Conservation (phyloP, 208 protist genomes). For the Crithidia fasciculata region DNA sequence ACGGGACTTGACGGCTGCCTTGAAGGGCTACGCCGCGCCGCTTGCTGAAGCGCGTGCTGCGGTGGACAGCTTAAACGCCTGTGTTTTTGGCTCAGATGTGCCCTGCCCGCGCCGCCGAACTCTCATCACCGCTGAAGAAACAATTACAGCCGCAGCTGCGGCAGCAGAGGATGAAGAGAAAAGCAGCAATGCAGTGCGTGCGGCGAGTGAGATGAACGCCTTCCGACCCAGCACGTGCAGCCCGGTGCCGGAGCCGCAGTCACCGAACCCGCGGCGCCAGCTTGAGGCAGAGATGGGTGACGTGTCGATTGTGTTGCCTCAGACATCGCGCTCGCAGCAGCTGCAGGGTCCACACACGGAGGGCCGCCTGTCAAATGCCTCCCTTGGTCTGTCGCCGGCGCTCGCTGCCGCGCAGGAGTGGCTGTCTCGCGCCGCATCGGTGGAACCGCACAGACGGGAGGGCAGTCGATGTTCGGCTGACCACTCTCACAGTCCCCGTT, state of each 20-base stretch:
- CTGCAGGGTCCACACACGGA: constrained; percentile 2
- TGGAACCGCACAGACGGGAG: neutral
- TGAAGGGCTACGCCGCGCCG: constrained; percentile 34
- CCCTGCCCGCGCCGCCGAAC: constrained; percentile 13
- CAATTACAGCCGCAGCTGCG: neutral
- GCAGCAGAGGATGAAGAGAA: neutral
- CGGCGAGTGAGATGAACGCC: neutral
- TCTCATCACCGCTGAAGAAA: neutral
- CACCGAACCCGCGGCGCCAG: constrained; percentile 31
- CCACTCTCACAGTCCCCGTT: neutral
- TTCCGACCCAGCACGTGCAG: neutral
- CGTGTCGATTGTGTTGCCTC: constrained; percentile 10
- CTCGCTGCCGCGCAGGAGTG: constrained; percentile 22
- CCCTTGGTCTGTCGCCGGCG: constrained; percentile 6
- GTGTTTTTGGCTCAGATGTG: neutral
- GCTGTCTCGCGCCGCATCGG: constrained; percentile 11
- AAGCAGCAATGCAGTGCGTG: neutral
- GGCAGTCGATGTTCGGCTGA: neutral
- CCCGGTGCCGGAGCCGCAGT: constrained; percentile 16
- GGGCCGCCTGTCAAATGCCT: neutral
- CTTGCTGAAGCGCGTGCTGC: constrained; percentile 17
- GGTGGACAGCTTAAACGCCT: constrained; percentile 10
- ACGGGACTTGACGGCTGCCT: constrained; percentile 32
- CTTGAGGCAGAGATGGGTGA: constrained; percentile 3
- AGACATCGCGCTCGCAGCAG: constrained; percentile 22